Percentiles rank a stretch among this genome's conserved stretches.
Conservation (phyloP, 345 rosid genomes). For the Linum usitatissimum region DNA sequence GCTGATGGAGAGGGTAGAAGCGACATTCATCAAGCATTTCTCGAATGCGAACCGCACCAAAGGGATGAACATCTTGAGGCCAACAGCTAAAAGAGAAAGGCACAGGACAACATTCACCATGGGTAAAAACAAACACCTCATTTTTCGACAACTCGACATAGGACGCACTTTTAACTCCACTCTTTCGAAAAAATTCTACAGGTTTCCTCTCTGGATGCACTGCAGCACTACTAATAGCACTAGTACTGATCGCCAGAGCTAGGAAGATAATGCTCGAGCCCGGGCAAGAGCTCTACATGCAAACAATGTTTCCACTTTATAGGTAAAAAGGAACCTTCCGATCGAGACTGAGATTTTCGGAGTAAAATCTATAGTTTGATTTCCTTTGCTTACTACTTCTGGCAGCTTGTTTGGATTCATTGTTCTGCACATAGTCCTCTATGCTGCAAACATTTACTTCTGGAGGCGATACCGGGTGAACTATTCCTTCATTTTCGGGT, state of each 20-base stretch:
- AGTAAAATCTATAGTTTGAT: too few species aligned
- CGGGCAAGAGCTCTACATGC: constrained; percentile 52
- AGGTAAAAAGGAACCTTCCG: background rate
- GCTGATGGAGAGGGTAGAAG: constrained; percentile 60
- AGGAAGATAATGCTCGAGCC: constrained; percentile 32
- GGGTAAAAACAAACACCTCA: constrained; percentile 31
- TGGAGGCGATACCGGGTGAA: constrained; percentile 65
- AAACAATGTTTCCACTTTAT: constrained; percentile 68
- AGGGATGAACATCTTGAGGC: constrained; percentile 53
- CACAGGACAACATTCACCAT: constrained; percentile 54
- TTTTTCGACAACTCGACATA: too few species aligned
- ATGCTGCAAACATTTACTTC: constrained; percentile 45
- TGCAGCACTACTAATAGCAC: constrained; percentile 49
- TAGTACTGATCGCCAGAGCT: constrained; percentile 40
- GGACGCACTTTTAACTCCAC: background rate
- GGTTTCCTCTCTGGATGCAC: constrained; percentile 62
- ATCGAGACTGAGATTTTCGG: too few species aligned
- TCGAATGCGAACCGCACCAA: constrained; percentile 57
- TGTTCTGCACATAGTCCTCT: constrained; percentile 57
- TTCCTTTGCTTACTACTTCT: too few species aligned
- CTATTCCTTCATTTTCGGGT: constrained; percentile 60
- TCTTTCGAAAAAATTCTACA: constrained; percentile 9
- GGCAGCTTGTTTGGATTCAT: constrained; percentile 50
- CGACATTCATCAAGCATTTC: constrained; percentile 58
- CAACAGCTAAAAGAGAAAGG: constrained; percentile 41